A percentile compares a stretch with the other conserved stretches of the same genome.
These are phyloP conservation scores for Raddia guianensis DNA, from an alignment of 176 grass and related monocot genomes.

Conservation along the genomic window DNA sequence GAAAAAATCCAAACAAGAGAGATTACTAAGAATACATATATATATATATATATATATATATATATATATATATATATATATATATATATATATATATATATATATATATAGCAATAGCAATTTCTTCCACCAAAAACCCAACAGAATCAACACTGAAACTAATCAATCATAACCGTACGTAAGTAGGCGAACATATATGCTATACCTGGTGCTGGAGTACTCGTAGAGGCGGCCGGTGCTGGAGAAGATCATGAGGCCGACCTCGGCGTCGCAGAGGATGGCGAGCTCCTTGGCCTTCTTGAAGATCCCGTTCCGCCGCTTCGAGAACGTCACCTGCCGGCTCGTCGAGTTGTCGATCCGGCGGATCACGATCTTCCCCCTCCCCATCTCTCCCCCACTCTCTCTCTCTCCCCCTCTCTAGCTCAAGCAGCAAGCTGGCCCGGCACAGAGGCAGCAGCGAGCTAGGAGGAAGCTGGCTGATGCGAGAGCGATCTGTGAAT, in stretches of 20 bases:
- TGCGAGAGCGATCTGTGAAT: conserved; percentile 35
- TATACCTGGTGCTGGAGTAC: conserved; percentile 66
- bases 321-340: conserved; percentile 91
- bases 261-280: conserved; percentile 92
- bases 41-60: too few species aligned
- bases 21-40: neutral
- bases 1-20: conserved; percentile 7
- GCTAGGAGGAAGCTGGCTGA: neutral
- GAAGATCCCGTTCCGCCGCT: conserved; percentile 84
- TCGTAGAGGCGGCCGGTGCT: conserved; percentile 91
- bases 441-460: neutral
- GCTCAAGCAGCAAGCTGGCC: neutral
- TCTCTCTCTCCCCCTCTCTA: neutral
- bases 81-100: too few species aligned
- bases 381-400: conserved; percentile 57
- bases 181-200: too few species aligned
- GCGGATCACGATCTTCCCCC: conserved; percentile 90
- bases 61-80: too few species aligned
- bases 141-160: neutral
- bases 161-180: neutral
- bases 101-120: neutral
- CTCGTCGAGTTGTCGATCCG: conserved; percentile 94
- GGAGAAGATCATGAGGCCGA: conserved; percentile 88
- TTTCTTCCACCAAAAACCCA: neutral
- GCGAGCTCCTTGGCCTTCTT: conserved; percentile 94